Base-by-base conservation (phyloP, 2,329 filamentous ascomycete species). In the Botrytis elliptica region DNA sequence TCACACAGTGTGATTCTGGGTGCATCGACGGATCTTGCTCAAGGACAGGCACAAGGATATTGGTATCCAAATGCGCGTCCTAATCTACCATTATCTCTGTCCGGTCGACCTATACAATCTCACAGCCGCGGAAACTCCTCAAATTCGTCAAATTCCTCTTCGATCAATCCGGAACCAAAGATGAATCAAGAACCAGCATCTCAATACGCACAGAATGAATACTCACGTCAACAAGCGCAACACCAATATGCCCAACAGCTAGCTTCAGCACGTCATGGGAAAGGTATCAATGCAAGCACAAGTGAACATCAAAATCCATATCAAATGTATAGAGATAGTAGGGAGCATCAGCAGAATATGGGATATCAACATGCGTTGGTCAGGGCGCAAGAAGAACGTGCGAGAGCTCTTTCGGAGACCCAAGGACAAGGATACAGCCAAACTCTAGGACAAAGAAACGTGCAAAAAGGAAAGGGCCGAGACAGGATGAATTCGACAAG, bases 311-410 rank as follows among this genome's bases (percentile, higher is more conserved):
- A 68, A 42, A 57, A 68, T 22, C 36, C 66, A 57, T 57, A 68
- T 57, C 66, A 42, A 5, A 57, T 68, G 36, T 68, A 68, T 9
- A n/a, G 25, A 10, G 25, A 42, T 5, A 68, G 36, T 16, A 40
- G 36, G 18, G 66, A 68, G 29, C 66, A 68, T 42, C 66, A 68
- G 4, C 66, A 68, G 10, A 68, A 68, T 4, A 68, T 57, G 49
- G 65, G 36, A 57, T 68, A 57, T 22, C 66, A 57, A 10, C 55
- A 68, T 33, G 66, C 66, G 10, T 42, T 68, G 2, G 25, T 29
- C 20, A 36, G 14, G 3, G 33, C 46, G 1, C 65, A 67, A 8
- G 46, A 49, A 65, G 9, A 5, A 18, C 25, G 40, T 36, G 29
- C 63, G 20, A 46, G 42, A 46, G 29, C 63, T 2, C 16, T 44